phyloP scores from a whole-genome alignment of 306 rosid genomes.

The Sphenostylis stenocarpa region DNA sequence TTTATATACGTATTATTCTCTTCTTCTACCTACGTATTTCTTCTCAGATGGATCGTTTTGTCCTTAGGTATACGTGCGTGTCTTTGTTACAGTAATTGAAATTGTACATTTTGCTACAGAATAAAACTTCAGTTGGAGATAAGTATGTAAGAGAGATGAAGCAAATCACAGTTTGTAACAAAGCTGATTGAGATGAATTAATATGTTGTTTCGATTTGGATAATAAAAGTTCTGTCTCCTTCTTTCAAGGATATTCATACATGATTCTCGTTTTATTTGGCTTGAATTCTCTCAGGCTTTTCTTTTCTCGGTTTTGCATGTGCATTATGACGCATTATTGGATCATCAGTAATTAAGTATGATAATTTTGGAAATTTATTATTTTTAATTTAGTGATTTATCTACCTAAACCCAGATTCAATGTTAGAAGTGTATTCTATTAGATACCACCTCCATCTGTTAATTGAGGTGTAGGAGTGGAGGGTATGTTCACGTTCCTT shows the following conservation, averaged over 20 bases:
- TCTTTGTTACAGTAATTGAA: constrained; percentile 26
- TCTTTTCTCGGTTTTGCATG: neutral
- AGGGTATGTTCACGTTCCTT: neutral
- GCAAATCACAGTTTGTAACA: constrained; percentile 49
- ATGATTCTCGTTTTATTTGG: constrained; percentile 11
- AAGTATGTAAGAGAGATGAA: constrained; percentile 6
- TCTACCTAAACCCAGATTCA: neutral
- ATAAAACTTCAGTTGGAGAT: constrained; percentile 33
- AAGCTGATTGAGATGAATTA: neutral
- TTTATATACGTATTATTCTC: neutral
- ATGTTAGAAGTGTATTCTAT: neutral
- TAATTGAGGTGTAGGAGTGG: constrained; percentile 21
- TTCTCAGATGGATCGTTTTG: neutral
- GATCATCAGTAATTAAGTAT: constrained; percentile 30
- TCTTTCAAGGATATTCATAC: constrained; percentile 8
- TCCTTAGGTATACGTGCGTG: neutral
- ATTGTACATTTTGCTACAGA: constrained; percentile 65
- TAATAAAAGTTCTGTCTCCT: neutral
- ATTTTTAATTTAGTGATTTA: neutral
- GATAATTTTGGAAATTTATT: neutral
- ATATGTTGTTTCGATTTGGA: constrained; percentile 27
- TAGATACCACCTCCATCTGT: neutral
- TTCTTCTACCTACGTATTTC: neutral
- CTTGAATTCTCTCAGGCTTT: neutral
- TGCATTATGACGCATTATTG: constrained; percentile 8